phyloP scores from a whole-genome alignment of 192 early-diverging fungal species.

The Radiomyces spectabilis region DNA sequence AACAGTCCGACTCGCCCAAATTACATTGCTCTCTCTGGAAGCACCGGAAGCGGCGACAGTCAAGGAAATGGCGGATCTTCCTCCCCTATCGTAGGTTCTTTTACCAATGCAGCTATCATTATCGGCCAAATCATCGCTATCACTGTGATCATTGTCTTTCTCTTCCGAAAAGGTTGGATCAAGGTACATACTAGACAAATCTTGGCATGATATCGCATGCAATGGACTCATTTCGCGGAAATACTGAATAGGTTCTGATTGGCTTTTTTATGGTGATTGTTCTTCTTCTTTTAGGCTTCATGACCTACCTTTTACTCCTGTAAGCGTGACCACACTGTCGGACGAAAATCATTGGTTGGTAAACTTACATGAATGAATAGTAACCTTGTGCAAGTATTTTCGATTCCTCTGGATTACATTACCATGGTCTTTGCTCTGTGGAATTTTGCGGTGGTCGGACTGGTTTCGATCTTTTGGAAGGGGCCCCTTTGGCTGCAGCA shows the following conservation, averaged over 20 bases:
- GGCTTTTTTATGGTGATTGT: conserved; percentile 73
- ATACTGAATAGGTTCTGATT: conserved; percentile 45
- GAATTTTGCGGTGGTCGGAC: conserved; percentile 69
- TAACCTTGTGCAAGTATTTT: conserved; percentile 41
- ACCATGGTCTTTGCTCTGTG: conserved; percentile 71
- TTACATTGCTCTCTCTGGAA: too few relatives aligned
- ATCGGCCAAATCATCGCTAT: conserved; percentile 73
- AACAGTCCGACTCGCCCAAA: background rate
- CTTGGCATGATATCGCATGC: too few relatives aligned
- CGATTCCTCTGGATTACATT: conserved; percentile 63
- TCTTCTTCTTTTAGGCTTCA: conserved; percentile 60
- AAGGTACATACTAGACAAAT: conserved; percentile 45
- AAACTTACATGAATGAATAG: too few relatives aligned
- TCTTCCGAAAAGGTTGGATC: conserved; percentile 72
- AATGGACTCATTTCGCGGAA: background rate
- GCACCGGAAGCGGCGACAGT: background rate
- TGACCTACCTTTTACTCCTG: conserved; percentile 58
- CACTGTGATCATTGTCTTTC: conserved; percentile 64
- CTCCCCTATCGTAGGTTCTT: conserved; percentile 18
- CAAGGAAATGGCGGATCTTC: background rate
- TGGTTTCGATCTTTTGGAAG: conserved; percentile 75
- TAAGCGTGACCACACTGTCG: too few relatives aligned
- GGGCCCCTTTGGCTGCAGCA: conserved; percentile 74
- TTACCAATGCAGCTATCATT: conserved; percentile 60
- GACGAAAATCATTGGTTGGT: too few relatives aligned